Evolutionary conservation across 116 monocot genomes (phyloP).

Genomic region (Thalassia testudinum): DNA sequence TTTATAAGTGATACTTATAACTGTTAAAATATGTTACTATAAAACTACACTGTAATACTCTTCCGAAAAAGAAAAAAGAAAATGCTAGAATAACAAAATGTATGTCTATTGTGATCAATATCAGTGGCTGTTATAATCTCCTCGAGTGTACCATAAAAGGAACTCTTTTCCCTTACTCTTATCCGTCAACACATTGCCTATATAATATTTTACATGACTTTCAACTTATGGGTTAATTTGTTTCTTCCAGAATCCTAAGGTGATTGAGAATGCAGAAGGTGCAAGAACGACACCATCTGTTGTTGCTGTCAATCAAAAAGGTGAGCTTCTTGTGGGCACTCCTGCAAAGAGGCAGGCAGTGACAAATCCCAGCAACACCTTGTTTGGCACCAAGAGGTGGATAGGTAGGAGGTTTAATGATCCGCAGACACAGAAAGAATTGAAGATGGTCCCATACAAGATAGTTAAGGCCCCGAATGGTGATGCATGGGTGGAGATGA

Average conservation of each 20-base stretch:
- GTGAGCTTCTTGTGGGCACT: conserved; percentile 28
- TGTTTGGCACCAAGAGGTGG: conserved; percentile 25
- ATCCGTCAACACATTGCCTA: no score
- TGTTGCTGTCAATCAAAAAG: conserved; percentile 30
- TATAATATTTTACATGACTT: no score
- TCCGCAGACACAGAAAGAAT: conserved; percentile 33
- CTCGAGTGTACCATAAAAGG: no score
- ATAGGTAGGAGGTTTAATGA: conserved; percentile 28
- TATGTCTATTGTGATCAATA: no score
- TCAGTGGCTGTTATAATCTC: no score
- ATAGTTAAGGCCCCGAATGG: conserved; percentile 31
- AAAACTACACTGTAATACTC: no score
- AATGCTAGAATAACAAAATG: no score
- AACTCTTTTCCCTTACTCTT: no score
- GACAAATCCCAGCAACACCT: conserved; percentile 25
- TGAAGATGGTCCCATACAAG: conserved; percentile 37
- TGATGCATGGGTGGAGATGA: conserved; percentile 37
- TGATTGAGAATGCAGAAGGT: conserved; percentile 32
- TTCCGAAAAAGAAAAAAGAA: no score
- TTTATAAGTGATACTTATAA: no score
- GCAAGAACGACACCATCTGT: conserved; percentile 30
- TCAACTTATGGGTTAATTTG: no score
- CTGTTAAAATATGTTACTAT: no score
- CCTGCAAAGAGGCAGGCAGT: conserved; percentile 32
- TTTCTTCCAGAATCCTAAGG: conserved; percentile 16